Evolutionary conservation across 1,284 basidiomycete genomes (phyloP).

Genomic region (Ustilago shanxiensis): DNA sequence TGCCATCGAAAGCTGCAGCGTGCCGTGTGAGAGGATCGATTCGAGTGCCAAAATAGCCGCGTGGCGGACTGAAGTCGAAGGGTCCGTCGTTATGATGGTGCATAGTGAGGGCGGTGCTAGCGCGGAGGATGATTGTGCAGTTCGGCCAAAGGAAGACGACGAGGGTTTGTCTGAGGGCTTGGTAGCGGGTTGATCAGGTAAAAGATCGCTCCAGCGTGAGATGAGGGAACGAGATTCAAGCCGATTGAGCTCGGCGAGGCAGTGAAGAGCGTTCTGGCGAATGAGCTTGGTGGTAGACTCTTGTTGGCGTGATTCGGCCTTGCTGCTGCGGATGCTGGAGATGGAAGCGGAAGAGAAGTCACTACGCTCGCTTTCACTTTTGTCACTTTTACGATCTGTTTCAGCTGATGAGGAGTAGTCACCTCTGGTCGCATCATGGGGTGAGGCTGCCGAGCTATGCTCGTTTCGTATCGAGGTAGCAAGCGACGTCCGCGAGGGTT

Average conservation of each 20-base stretch:
- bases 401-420: slow-evolving; percentile 21
- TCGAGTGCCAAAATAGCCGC: slow-evolving; percentile 29
- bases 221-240: slow-evolving; percentile 21
- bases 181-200: slow-evolving; percentile 26
- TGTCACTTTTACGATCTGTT: slow-evolving; percentile 38
- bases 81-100: slow-evolving; percentile 24
- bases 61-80: slow-evolving; percentile 30
- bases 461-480: not conserved
- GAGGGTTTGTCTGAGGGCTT: not conserved
- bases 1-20: slow-evolving; percentile 34
- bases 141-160: not conserved
- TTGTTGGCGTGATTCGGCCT: slow-evolving; percentile 31
- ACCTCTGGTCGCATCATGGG: not conserved
- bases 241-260: slow-evolving; percentile 35
- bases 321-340: slow-evolving; percentile 10
- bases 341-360: slow-evolving; percentile 35
- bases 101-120: slow-evolving; percentile 22
- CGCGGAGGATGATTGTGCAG: not conserved
- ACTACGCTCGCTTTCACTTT: slow-evolving; percentile 45
- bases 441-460: not conserved
- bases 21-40: slow-evolving; percentile 26
- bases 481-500: slow-evolving; percentile 1
- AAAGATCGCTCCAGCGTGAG: slow-evolving; percentile 24
- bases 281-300: slow-evolving; percentile 27
- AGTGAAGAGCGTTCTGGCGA: slow-evolving; percentile 39